phyloP scores from a whole-genome alignment of 2,329 filamentous ascomycete species.

The Penicillium sp. region DNA sequence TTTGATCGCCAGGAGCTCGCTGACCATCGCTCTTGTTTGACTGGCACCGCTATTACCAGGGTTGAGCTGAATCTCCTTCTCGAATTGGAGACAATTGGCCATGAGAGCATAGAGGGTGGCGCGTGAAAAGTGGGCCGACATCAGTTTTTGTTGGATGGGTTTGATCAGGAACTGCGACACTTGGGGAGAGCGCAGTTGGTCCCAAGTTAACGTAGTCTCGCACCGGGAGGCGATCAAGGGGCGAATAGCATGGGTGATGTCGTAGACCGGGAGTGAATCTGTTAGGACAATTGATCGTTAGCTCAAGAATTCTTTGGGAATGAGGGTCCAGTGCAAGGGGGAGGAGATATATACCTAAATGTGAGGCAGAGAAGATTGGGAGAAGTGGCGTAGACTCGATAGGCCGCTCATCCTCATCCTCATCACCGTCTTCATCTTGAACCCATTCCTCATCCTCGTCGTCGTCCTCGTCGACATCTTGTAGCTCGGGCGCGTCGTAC shows the following conservation, averaged over 20 bases:
- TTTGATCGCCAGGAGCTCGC: slow-evolving; percentile 88
- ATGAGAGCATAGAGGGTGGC: slow-evolving; percentile 88
- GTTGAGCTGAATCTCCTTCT: slow-evolving; percentile 80
- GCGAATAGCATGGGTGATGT: slow-evolving; percentile 86
- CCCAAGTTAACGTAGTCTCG: slow-evolving; percentile 92
- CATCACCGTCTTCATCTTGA: slow-evolving; percentile 39
- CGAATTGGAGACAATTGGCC: slow-evolving; percentile 92
- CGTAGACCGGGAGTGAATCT: slow-evolving; percentile 89
- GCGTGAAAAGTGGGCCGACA: slow-evolving; percentile 78
- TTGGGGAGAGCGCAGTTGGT: slow-evolving; percentile 92
- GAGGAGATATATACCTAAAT: slow-evolving; percentile 64
- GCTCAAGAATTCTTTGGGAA: not conserved
- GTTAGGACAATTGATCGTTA: slow-evolving; percentile 8
- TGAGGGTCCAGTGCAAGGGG: not conserved
- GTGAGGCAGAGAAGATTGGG: slow-evolving; percentile 78
- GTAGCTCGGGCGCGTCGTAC: slow-evolving; percentile 21
- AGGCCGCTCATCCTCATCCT: slow-evolving; percentile 49
- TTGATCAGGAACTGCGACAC: slow-evolving; percentile 95
- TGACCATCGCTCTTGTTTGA: slow-evolving; percentile 82
- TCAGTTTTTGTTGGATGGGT: slow-evolving; percentile 90
- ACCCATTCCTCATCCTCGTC: slow-evolving; percentile 40
- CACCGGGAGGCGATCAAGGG: slow-evolving; percentile 81
- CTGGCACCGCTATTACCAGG: slow-evolving; percentile 84
- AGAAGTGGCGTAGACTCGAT: slow-evolving; percentile 60
- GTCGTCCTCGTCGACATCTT: slow-evolving; percentile 43